A percentile compares a stretch with the other conserved stretches of the same genome.
Evolutionary conservation across 768 basidiomycete species (phyloP).

Genomic region (Tricholoma sp.): DNA sequence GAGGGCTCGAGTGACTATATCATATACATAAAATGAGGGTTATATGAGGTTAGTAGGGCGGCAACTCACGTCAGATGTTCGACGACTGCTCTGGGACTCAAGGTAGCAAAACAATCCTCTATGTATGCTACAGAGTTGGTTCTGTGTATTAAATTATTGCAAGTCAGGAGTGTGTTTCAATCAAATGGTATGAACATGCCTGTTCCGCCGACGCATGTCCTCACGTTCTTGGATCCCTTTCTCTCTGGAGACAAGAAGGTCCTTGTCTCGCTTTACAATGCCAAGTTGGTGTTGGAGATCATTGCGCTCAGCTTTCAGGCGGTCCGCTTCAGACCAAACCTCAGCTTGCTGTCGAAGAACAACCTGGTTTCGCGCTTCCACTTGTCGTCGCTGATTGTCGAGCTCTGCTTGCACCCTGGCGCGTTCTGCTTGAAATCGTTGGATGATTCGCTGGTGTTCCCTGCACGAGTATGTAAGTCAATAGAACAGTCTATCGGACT

Average conservation of each 20-base stretch:
- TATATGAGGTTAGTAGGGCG: not conserved
- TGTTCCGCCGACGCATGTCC: conserved; percentile 10
- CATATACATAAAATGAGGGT: not conserved
- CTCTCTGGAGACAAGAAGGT: conserved; percentile 2
- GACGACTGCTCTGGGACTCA: conserved; percentile 13
- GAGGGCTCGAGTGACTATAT: conserved; percentile 12
- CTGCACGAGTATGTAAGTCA: not conserved
- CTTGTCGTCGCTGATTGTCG: not conserved
- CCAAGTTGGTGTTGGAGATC: conserved; percentile 5
- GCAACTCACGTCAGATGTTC: conserved; percentile 12
- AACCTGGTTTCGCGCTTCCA: conserved; percentile 5
- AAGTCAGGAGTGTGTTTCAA: not conserved
- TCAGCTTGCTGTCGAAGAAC: conserved; percentile 7
- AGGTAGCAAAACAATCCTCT: conserved; percentile 9
- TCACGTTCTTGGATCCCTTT: conserved; percentile 7
- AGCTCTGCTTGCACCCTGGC: not conserved
- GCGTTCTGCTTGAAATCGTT: not conserved
- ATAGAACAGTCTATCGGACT: not conserved
- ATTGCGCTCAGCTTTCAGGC: conserved; percentile 1
- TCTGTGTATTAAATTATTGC: conserved; percentile 4
- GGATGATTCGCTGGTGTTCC: conserved; percentile 1
- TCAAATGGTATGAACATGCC: conserved; percentile 4
- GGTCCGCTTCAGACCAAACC: conserved; percentile 8
- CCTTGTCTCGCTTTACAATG: conserved; percentile 8
- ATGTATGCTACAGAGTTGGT: conserved; percentile 9